phyloP scores from a whole-genome alignment of 768 basidiomycete species.

The Pholiota conissans region DNA sequence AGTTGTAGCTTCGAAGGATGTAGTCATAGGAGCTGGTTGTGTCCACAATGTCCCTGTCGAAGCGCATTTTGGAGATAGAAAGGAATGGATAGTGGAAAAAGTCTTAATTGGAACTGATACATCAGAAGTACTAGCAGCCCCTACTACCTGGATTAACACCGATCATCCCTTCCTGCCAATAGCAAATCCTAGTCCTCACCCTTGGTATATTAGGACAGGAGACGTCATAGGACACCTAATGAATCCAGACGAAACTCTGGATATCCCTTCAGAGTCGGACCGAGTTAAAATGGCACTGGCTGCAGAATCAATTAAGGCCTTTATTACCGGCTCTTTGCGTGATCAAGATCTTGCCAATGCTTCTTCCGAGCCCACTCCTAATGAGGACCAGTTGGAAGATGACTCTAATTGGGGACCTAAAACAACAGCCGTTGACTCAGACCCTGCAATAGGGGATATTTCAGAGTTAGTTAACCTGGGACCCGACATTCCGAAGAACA shows the following conservation, averaged over 20 bases:
- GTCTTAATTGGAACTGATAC: slow-evolving; percentile 6
- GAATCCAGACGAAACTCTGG: neutral
- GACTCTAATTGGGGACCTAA: slow-evolving; percentile 13
- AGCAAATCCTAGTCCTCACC: slow-evolving; percentile 2
- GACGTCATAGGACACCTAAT: slow-evolving; percentile 11
- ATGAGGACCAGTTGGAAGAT: neutral
- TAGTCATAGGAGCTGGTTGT: neutral
- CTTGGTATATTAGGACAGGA: slow-evolving; percentile 3
- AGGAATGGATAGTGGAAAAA: slow-evolving; percentile 19
- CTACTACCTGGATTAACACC: slow-evolving; percentile 10
- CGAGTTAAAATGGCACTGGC: neutral
- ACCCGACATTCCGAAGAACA: neutral
- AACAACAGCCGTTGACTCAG: neutral
- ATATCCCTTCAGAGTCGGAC: neutral
- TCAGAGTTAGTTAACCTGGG: slow-evolving; percentile 3
- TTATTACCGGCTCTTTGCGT: slow-evolving; percentile 3
- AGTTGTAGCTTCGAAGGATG: neutral
- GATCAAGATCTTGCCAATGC: slow-evolving; percentile 3
- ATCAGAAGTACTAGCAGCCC: neutral
- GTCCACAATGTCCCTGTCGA: slow-evolving; percentile 8
- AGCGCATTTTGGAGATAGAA: slow-evolving; percentile 9
- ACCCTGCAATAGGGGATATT: neutral
- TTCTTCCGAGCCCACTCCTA: neutral
- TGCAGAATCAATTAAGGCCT: neutral
- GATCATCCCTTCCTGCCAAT: slow-evolving; percentile 1